These are phyloP conservation scores for Phytophthora idaei DNA, from an alignment of 352 stramenopile species.

Conservation along the genomic window DNA sequence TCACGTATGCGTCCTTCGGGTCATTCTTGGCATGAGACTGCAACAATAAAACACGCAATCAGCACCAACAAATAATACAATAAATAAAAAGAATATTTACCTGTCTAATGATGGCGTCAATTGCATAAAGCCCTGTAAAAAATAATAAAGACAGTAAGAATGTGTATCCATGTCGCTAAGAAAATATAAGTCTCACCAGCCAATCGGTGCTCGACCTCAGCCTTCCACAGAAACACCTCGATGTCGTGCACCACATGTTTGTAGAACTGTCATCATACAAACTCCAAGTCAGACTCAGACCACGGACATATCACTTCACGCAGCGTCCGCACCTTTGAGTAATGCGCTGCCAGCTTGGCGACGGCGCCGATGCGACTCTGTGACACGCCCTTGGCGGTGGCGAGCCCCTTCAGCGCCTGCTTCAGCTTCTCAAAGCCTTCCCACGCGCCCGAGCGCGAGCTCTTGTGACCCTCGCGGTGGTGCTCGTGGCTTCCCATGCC, in stretches of 20 bases:
- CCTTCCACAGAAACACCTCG: slow-evolving; percentile 85
- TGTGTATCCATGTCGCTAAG: neutral
- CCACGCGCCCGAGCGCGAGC: slow-evolving; percentile 48
- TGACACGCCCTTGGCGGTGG: slow-evolving; percentile 80
- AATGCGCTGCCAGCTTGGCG: slow-evolving; percentile 69
- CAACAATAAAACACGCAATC: neutral
- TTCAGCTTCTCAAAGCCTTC: slow-evolving; percentile 73
- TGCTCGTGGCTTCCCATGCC: slow-evolving; percentile 43
- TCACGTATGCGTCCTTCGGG: slow-evolving; percentile 73
- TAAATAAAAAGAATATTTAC: slow-evolving; percentile 29
- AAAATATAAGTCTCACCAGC: slow-evolving; percentile 48
- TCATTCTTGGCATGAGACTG: slow-evolving; percentile 72
- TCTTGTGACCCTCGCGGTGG: slow-evolving; percentile 27
- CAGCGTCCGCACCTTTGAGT: slow-evolving; percentile 58
- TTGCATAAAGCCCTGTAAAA: slow-evolving; percentile 73
- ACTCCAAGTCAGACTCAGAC: slow-evolving; percentile 32
- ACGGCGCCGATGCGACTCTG: slow-evolving; percentile 77
- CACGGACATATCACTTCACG: neutral
- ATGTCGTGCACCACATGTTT: slow-evolving; percentile 89
- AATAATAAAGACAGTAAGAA: slow-evolving; percentile 6
- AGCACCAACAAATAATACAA: neutral
- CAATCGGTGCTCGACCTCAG: slow-evolving; percentile 79
- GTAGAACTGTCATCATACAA: slow-evolving; percentile 64
- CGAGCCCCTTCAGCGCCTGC: slow-evolving; percentile 68
- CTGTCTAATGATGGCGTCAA: slow-evolving; percentile 86